Conservation (phyloP, 805 yeast species). For the Candida sanyiensis region DNA sequence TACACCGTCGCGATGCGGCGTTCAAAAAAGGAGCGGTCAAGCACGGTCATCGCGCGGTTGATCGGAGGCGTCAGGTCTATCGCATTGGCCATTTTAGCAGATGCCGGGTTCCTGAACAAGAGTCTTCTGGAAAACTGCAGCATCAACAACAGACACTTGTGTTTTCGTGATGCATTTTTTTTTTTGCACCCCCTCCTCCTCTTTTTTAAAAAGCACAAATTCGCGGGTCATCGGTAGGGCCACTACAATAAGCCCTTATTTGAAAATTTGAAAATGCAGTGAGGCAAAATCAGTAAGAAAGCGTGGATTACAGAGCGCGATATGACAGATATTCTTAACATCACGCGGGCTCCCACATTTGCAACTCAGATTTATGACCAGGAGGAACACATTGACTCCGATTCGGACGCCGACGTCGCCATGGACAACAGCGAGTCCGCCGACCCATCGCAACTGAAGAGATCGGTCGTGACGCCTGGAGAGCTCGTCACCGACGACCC, state of each 20-base stretch:
- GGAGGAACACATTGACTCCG: conserved; percentile 26
- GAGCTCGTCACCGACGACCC: conserved; percentile 95
- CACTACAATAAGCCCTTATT: not conserved
- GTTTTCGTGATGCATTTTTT: not conserved
- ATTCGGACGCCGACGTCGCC: conserved; percentile 34
- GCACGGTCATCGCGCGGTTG: conserved; percentile 52
- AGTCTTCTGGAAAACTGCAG: conserved; percentile 1
- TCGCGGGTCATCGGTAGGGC: conserved; percentile 8
- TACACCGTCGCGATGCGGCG: conserved; percentile 55
- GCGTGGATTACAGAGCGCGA: not conserved
- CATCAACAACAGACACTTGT: conserved; percentile 1
- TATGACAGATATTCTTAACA: conserved; percentile 17
- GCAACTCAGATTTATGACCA: conserved; percentile 10
- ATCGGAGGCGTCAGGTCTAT: conserved; percentile 52
- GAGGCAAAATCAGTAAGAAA: too few species aligned
- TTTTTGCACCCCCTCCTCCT: too few species aligned
- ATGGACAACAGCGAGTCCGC: conserved; percentile 9
- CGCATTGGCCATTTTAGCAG: conserved; percentile 3
- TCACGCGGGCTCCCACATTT: conserved; percentile 16
- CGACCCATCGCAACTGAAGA: conserved; percentile 27
- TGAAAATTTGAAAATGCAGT: conserved; percentile 2
- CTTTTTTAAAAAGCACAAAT: too few species aligned
- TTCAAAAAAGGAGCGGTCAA: conserved; percentile 64
- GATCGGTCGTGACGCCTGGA: conserved; percentile 81
- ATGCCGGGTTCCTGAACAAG: not conserved